Evolutionary conservation across 306 rosid genomes (phyloP).

Genomic region (Ceratonia siliqua): DNA sequence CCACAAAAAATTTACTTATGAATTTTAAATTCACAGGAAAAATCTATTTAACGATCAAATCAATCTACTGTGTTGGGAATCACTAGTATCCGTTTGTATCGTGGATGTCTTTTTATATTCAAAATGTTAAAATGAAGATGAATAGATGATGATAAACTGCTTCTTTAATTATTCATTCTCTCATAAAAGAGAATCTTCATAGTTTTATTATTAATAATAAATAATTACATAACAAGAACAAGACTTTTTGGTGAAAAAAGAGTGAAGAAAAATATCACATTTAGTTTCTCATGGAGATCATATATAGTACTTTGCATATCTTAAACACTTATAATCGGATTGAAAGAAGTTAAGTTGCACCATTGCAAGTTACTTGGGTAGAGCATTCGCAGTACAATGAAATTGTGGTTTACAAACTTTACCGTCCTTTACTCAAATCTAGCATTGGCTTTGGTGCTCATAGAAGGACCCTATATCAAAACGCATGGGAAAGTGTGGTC

Average conservation of each 20-base stretch:
- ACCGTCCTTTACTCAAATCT: conserved; percentile 52
- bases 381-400: conserved; percentile 88
- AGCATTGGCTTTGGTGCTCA: conserved; percentile 90
- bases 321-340: background rate
- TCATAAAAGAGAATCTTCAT: background rate
- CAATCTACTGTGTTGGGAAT: conserved; percentile 38
- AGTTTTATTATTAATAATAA: background rate
- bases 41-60: too few relatives aligned
- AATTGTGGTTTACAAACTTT: conserved; percentile 62
- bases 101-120: too few relatives aligned
- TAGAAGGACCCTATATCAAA: too few relatives aligned
- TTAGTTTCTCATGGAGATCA: too few relatives aligned
- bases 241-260: too few relatives aligned
- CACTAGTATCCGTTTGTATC: conserved; percentile 36
- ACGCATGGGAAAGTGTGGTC: too few relatives aligned
- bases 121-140: too few relatives aligned
- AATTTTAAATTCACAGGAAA: too few relatives aligned
- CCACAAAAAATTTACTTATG: too few relatives aligned
- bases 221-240: too few relatives aligned
- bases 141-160: too few relatives aligned
- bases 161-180: background rate
- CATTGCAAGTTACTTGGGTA: conserved; percentile 82
- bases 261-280: too few relatives aligned
- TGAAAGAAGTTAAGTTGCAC: background rate
- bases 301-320: background rate